These are phyloP conservation scores for Rosa persica DNA, from an alignment of 306 rosid genomes.

Conservation along the genomic window DNA sequence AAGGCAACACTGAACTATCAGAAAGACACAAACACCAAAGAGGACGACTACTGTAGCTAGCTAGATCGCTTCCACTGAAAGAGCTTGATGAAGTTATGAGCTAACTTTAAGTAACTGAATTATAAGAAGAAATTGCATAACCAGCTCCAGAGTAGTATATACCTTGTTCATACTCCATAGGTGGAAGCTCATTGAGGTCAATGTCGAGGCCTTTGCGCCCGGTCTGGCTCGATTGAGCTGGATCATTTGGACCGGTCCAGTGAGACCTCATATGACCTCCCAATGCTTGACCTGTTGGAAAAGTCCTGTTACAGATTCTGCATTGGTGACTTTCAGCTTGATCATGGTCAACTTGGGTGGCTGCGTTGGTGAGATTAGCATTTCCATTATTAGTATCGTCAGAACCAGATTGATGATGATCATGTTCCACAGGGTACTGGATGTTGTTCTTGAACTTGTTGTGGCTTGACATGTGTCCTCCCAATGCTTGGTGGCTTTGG, in stretches of 20 bases:
- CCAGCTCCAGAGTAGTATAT: constrained; percentile 15
- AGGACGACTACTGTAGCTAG: neutral
- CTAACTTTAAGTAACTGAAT: constrained; percentile 13
- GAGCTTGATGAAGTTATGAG: neutral
- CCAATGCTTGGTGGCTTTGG: constrained; percentile 44
- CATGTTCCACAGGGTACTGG: neutral
- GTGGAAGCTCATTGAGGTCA: constrained; percentile 54
- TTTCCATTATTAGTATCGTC: neutral
- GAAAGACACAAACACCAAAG: neutral
- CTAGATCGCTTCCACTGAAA: constrained; percentile 9
- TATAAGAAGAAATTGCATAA: constrained; percentile 16
- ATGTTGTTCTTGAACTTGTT: constrained; percentile 23
- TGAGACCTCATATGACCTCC: constrained; percentile 35
- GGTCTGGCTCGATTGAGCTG: constrained; percentile 8
- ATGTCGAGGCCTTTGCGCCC: constrained; percentile 19
- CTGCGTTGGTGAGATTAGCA: neutral
- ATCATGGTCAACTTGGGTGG: neutral
- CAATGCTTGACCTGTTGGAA: constrained; percentile 26
- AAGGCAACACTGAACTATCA: neutral
- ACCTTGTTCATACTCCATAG: constrained; percentile 27
- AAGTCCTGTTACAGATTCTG: constrained; percentile 16
- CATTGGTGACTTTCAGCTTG: constrained; percentile 20
- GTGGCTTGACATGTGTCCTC: constrained; percentile 47
- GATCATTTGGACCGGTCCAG: constrained; percentile 11
- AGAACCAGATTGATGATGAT: constrained; percentile 14